Base-by-base conservation (phyloP, 192 early-diverging fungal genomes). In the Rhizophagus clarus region DNA sequence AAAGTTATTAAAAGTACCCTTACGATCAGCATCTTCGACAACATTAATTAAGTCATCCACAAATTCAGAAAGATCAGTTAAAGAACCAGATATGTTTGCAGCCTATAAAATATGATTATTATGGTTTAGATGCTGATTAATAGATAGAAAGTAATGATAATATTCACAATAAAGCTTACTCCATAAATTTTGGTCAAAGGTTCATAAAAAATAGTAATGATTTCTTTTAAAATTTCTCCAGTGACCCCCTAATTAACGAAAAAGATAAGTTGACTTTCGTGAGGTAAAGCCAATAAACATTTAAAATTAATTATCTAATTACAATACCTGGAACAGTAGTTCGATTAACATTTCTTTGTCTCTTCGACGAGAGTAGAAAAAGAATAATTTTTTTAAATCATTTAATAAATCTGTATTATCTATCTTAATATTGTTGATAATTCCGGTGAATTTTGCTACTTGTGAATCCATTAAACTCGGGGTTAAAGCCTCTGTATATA, bases 161-260 rank as follows among this genome's bases (percentile, higher is more conserved):
- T 12, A 31, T 74, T 29, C 17, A 56, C 2, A 4, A 31, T 14
- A 12, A 29, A 61, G 15, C 32, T 29, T 15, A 74, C 75, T 42
- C 87, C 88, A 78, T 90, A 90, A 2, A 90, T 85, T 75, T 87
- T 79, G 22, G 88, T 87, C n/a, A 90, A 73, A 17, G 89, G 89
- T 32, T 87, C 79, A 72, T 90, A 90, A 72, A 90, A 90, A 63
- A 90, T 87, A 22, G 87, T 79, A 63, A 90, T 83, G 28, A 87
- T 61, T n/a, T 90, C 89, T 61, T 86, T 87, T 24, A 90, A 79
- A 26, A 90, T 77, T 49, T 88, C 87, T 15, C 88, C 88, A 11
- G 89, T 88, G 3, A 86, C 83, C 7, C 88, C 87, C 69, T 88
- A 68, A 66, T 14, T 47, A 7, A 60, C 40, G 5, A 74, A 37